Percentiles rank a stretch among this genome's conserved stretches.
Evolutionary conservation across 2,329 filamentous ascomycete genomes (phyloP).

Genomic region (Annulohypoxylon truncatum): DNA sequence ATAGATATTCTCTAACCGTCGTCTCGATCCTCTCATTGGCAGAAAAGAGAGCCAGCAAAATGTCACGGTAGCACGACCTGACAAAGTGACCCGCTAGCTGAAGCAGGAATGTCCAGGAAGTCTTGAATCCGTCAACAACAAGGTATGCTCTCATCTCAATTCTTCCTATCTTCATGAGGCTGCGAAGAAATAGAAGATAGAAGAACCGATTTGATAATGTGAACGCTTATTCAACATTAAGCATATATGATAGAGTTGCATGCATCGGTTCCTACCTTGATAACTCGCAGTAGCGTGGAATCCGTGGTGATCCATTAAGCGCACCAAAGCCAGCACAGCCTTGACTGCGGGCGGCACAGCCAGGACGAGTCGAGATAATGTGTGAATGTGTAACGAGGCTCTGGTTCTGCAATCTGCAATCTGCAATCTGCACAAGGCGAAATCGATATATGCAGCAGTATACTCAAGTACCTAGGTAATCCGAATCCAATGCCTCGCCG

Average conservation of each 20-base stretch:
- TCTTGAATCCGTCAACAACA: not conserved
- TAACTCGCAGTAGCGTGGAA: slow-evolving; percentile 34
- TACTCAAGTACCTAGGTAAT: not conserved
- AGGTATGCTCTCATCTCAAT: slow-evolving; percentile 5
- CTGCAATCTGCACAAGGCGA: slow-evolving; percentile 6
- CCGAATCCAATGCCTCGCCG: slow-evolving; percentile 2
- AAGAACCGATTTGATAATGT: slow-evolving; percentile 17
- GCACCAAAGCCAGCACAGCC: slow-evolving; percentile 33
- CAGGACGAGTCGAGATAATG: slow-evolving; percentile 2
- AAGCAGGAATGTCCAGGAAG: slow-evolving; percentile 15
- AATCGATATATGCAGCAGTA: not conserved
- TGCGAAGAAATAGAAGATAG: slow-evolving; percentile 10
- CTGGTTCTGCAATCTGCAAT: slow-evolving; percentile 3
- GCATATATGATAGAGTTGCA: slow-evolving; percentile 10
- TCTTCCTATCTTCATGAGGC: not conserved
- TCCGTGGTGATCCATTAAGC: slow-evolving; percentile 25
- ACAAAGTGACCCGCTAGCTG: slow-evolving; percentile 26
- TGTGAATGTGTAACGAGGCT: slow-evolving; percentile 13
- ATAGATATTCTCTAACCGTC: slow-evolving; percentile 22
- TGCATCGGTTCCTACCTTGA: slow-evolving; percentile 29
- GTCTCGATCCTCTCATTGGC: slow-evolving; percentile 33
- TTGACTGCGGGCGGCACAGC: slow-evolving; percentile 34
- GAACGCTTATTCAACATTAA: slow-evolving; percentile 22
- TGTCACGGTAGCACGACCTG: slow-evolving; percentile 38
- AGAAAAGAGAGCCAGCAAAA: slow-evolving; percentile 11